Percentiles rank a stretch among this genome's conserved stretches.
Evolutionary conservation across 1,284 basidiomycete genomes (phyloP).

Genomic region (Naganishia sp.): DNA sequence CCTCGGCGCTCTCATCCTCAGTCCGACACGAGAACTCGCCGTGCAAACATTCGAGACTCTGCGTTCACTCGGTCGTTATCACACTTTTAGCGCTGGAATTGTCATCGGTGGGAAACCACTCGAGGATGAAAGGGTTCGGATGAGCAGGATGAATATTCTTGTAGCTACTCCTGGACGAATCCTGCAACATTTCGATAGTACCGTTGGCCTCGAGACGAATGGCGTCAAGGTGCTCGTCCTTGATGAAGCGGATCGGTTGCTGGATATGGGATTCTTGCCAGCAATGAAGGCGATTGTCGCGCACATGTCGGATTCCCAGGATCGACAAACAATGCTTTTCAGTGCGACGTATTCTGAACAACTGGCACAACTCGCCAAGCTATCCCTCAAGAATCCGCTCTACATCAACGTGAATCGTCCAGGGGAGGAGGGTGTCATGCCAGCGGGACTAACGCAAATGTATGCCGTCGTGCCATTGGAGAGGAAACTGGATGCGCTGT

Average conservation of each 20-base stretch:
- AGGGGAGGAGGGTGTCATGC: constrained; percentile 60
- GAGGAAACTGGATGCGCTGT: constrained; percentile 86
- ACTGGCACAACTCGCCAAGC: constrained; percentile 82
- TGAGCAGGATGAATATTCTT: constrained; percentile 93
- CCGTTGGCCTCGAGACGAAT: constrained; percentile 87
- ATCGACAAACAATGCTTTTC: constrained; percentile 89
- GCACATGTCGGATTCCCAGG: constrained; percentile 65
- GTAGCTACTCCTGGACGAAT: constrained; percentile 94
- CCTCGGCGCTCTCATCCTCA: constrained; percentile 89
- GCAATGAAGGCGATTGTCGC: constrained; percentile 86
- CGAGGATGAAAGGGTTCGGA: constrained; percentile 85
- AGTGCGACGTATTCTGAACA: constrained; percentile 95
- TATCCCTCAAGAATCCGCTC: constrained; percentile 82
- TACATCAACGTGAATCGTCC: constrained; percentile 66
- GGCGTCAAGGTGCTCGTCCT: constrained; percentile 92
- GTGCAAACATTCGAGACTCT: constrained; percentile 97
- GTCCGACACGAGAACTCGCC: constrained; percentile 91
- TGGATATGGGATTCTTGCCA: constrained; percentile 92
- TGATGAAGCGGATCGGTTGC: constrained; percentile 93
- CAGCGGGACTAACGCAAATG: constrained; percentile 80
- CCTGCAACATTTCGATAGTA: constrained; percentile 97
- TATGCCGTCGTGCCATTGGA: constrained; percentile 83
- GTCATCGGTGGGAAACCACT: constrained; percentile 96
- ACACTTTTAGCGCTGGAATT: constrained; percentile 89
- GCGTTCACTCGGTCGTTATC: constrained; percentile 84